phyloP scores from a whole-genome alignment of 2,329 filamentous ascomycete genomes.

The Geosmithia putterillii region DNA sequence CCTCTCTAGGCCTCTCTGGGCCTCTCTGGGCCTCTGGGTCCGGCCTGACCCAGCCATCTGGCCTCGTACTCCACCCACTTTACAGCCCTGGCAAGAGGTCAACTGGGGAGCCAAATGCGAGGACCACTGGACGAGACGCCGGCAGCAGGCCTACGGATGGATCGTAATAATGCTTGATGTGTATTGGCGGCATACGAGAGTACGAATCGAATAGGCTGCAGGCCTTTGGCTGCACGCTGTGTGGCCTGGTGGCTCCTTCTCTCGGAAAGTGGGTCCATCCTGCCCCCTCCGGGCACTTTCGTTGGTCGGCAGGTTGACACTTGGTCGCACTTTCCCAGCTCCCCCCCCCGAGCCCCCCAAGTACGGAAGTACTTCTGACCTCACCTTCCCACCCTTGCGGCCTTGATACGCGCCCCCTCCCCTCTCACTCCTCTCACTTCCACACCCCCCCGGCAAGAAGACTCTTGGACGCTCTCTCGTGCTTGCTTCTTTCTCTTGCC shows the following conservation, averaged over 20 bases:
- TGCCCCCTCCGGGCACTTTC: neutral
- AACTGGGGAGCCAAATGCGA: too few relatives aligned
- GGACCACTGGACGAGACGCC: too few relatives aligned
- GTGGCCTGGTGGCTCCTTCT: neutral
- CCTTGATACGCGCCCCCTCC: conserved; percentile 6
- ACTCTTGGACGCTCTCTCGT: conserved; percentile 8
- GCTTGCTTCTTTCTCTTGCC: conserved; percentile 7
- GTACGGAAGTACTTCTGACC: neutral
- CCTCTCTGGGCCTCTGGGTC: neutral
- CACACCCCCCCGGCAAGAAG: conserved; percentile 3
- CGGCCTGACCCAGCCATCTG: neutral
- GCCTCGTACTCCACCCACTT: neutral
- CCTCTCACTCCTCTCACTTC: conserved; percentile 7
- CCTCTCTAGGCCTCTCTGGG: too few relatives aligned
- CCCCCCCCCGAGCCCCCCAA: neutral
- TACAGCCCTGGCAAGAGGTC: too few relatives aligned
- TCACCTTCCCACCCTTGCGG: conserved; percentile 2
- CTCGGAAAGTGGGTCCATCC: neutral
- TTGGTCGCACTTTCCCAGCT: conserved; percentile 5
- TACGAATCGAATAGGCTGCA: too few relatives aligned
- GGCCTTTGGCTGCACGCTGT: too few relatives aligned
- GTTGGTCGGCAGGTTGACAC: too few relatives aligned
- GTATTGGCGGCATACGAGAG: too few relatives aligned
- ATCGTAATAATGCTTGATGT: too few relatives aligned
- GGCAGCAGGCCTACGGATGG: too few relatives aligned